Percentiles rank a stretch among this genome's conserved stretches.
These are phyloP conservation scores for Euphrasia confusa DNA, from an alignment of 257 asterid genomes.

Conservation along the genomic window DNA sequence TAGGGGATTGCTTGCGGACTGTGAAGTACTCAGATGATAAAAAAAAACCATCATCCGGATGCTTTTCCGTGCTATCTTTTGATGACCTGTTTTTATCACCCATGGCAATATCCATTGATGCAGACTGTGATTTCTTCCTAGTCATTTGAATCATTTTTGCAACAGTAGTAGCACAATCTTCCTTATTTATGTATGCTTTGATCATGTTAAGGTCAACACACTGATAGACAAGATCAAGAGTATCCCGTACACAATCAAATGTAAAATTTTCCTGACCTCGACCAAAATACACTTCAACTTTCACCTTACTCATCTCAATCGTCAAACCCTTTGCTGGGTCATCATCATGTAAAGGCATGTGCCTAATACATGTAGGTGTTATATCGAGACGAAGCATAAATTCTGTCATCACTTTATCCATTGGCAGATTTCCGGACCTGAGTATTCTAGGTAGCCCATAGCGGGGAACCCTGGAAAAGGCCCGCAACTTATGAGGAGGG, in stretches of 20 bases:
- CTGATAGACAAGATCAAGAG: slow-evolving; percentile 92
- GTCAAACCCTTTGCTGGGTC: slow-evolving; percentile 94
- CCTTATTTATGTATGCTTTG: slow-evolving; percentile 69
- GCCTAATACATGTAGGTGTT: slow-evolving; percentile 76
- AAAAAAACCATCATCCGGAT: slow-evolving; percentile 85
- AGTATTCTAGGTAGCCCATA: slow-evolving; percentile 86
- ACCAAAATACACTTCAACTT: slow-evolving; percentile 64
- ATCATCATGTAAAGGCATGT: slow-evolving; percentile 85
- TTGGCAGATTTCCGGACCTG: slow-evolving; percentile 93
- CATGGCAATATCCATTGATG: slow-evolving; percentile 53
- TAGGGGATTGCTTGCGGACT: slow-evolving; percentile 88
- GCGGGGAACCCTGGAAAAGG: slow-evolving; percentile 97
- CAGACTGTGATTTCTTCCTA: slow-evolving; percentile 66
- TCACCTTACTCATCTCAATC: slow-evolving; percentile 74
- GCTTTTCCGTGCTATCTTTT: slow-evolving; percentile 55
- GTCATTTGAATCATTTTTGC: slow-evolving; percentile 68
- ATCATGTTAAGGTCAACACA: slow-evolving; percentile 94
- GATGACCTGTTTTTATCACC: slow-evolving; percentile 52
- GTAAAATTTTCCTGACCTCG: slow-evolving; percentile 89
- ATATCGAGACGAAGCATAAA: slow-evolving; percentile 90
- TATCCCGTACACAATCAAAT: slow-evolving; percentile 78
- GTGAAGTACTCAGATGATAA: slow-evolving; percentile 89
- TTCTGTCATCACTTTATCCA: slow-evolving; percentile 97
- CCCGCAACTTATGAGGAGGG: slow-evolving; percentile 91
- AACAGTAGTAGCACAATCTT: slow-evolving; percentile 62